A percentile compares a stretch with the other conserved stretches of the same genome.
phyloP scores from a whole-genome alignment of 805 yeast species.

The Saccharomycopsis synnaedendra region DNA sequence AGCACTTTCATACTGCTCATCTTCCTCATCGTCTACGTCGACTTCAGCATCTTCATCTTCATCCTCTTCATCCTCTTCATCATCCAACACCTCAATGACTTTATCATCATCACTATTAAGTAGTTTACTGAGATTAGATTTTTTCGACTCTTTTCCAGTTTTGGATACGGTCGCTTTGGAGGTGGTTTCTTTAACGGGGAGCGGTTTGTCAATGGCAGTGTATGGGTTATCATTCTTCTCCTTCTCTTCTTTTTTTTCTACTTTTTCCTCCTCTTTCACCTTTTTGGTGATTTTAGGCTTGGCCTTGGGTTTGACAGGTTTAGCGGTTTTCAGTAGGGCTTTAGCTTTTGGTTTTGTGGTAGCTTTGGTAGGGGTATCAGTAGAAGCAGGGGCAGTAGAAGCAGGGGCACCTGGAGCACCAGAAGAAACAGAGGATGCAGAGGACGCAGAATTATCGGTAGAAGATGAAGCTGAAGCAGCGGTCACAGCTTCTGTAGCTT shows the following conservation, averaged over 20 bases:
- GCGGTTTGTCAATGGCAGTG: neutral
- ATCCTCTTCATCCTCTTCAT: conserved; percentile 11
- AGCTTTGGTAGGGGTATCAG: neutral
- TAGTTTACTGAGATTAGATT: conserved; percentile 1
- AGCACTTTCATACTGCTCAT: conserved; percentile 8
- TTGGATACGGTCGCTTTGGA: neutral
- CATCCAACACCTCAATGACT: conserved; percentile 11
- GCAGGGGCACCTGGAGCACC: neutral
- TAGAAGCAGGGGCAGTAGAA: neutral
- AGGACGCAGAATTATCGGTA: neutral
- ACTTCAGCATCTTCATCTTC: conserved; percentile 14
- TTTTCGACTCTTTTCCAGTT: neutral
- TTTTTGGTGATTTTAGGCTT: neutral
- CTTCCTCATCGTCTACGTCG: conserved; percentile 13
- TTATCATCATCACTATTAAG: conserved; percentile 12
- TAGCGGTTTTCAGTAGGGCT: neutral
- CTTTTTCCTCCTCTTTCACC: neutral
- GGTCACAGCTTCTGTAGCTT: neutral
- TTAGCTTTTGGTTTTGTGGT: neutral
- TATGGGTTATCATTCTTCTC: neutral
- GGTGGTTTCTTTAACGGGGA: no score
- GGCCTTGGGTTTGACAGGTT: neutral
- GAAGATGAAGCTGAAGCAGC: neutral
- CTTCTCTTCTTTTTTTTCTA: neutral
- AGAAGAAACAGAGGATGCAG: neutral